phyloP scores from a whole-genome alignment of 495 filamentous ascomycete species.

The Cairneyella variabilis region DNA sequence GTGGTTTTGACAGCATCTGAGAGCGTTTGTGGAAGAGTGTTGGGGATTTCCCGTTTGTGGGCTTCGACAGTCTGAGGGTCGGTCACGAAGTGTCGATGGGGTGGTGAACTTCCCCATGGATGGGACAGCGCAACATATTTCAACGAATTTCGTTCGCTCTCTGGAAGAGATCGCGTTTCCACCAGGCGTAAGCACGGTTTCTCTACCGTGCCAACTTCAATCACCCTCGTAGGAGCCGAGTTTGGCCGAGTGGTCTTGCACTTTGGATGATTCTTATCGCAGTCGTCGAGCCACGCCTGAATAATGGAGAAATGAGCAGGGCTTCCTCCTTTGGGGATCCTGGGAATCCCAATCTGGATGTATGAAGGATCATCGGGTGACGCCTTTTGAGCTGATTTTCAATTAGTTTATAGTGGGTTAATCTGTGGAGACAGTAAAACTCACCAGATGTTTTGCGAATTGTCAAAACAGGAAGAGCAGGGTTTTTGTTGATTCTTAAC shows the following conservation, averaged over 20 bases:
- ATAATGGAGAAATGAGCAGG: slow-evolving; percentile 16
- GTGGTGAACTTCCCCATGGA: slow-evolving; percentile 16
- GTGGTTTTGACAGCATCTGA: slow-evolving; percentile 22
- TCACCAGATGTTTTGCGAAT: not conserved
- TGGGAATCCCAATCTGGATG: slow-evolving; percentile 17
- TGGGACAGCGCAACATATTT: slow-evolving; percentile 19
- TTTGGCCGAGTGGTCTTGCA: slow-evolving; percentile 2
- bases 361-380: too few species aligned
- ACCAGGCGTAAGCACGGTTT: not conserved
- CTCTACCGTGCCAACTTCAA: not conserved
- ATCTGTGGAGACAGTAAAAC: not conserved
- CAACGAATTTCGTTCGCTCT: not conserved
- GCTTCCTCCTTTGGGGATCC: slow-evolving; percentile 6
- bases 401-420: not conserved
- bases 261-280: slow-evolving; percentile 15
- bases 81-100: not conserved
- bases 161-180: not conserved
- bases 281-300: slow-evolving; percentile 20
- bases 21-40: slow-evolving; percentile 13
- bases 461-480: not conserved
- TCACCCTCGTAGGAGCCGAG: not conserved
- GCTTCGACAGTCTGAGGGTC: not conserved
- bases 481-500: not conserved
- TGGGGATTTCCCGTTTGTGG: slow-evolving; percentile 4
- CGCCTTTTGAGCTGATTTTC: not conserved